Conservation (phyloP, 768 basidiomycete species). For the Trametes gibbosa region DNA sequence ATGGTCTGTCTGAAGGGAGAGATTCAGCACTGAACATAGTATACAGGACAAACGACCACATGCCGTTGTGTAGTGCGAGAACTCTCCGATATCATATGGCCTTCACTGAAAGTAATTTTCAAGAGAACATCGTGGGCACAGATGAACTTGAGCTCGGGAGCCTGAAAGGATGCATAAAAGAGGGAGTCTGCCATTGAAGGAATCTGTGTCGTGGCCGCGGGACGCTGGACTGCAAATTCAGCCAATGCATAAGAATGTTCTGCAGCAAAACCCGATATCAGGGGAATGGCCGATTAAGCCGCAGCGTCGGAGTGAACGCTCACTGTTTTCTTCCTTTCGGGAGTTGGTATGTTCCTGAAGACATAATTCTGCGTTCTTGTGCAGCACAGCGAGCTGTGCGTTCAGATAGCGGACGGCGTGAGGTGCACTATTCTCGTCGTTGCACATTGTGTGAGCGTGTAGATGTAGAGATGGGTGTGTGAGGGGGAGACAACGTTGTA, state of each 20-base stretch:
- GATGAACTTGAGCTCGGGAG: conserved; percentile 31
- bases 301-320: not conserved
- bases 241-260: conserved; percentile 23
- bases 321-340: conserved; percentile 21
- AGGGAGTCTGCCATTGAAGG: not conserved
- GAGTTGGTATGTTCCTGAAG: conserved; percentile 16
- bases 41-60: not conserved
- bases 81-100: conserved; percentile 27
- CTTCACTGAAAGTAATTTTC: conserved; percentile 24
- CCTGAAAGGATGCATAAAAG: conserved; percentile 23
- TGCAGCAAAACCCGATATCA: not conserved
- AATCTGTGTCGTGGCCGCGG: not conserved
- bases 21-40: not conserved
- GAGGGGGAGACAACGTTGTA: not conserved
- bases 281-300: too few species aligned
- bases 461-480: not conserved
- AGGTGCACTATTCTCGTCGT: conserved; percentile 26
- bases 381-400: conserved; percentile 24
- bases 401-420: conserved; percentile 26
- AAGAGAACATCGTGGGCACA: conserved; percentile 34
- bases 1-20: not conserved
- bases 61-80: not conserved
- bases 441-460: conserved; percentile 22
- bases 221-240: conserved; percentile 14
- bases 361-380: conserved; percentile 22